A percentile compares a stretch with the other conserved stretches of the same genome.
Conservation (phyloP, 495 filamentous ascomycete genomes). For the Chaetomidium leptoderma region DNA sequence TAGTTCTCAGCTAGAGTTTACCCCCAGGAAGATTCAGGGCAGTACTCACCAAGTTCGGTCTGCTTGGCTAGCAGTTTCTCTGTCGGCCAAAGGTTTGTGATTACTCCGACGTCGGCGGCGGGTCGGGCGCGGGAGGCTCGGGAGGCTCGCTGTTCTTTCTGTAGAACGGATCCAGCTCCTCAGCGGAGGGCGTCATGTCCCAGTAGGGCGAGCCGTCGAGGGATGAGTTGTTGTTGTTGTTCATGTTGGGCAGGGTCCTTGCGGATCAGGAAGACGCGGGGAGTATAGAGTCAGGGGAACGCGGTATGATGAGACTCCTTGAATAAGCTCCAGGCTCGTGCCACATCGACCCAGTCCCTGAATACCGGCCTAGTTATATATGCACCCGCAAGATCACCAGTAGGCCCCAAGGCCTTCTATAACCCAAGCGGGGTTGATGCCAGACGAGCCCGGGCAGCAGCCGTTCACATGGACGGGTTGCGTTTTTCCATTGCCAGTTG, state of each 20-base stretch:
- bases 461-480: neutral
- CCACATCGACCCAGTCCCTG: neutral
- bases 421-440: slow-evolving; percentile 16
- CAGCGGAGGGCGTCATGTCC: neutral
- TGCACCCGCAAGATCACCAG: neutral
- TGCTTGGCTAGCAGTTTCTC: no score
- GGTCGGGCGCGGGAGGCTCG: no score
- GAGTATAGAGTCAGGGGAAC: no score
- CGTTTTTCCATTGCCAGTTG: neutral
- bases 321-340: no score
- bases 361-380: neutral
- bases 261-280: no score
- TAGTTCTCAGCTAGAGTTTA: no score
- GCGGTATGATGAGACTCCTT: no score
- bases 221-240: neutral
- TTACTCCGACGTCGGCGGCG: neutral
- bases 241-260: neutral
- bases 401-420: no score
- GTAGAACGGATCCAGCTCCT: neutral
- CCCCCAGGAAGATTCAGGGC: no score
- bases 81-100: no score
- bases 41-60: no score
- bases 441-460: neutral
- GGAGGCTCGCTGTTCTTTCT: no score
- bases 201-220: neutral